Percentiles rank a stretch among this genome's conserved stretches.
These are phyloP conservation scores for Yamadazyma mexicana DNA, from an alignment of 1,139 yeast genomes.

Conservation along the genomic window DNA sequence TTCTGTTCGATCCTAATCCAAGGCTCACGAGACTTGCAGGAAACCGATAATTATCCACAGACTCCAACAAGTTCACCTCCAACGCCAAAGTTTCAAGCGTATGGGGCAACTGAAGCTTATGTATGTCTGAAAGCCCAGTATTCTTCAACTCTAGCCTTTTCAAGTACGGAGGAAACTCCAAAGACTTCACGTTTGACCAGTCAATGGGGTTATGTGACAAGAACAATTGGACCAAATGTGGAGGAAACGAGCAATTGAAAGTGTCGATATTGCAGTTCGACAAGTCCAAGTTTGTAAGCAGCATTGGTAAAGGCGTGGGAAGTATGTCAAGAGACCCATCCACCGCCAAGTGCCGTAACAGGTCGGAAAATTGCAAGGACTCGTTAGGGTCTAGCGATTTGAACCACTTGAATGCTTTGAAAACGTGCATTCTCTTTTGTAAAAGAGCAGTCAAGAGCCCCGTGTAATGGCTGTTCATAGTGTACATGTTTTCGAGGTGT, in stretches of 20 bases:
- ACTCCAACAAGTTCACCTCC: slow-evolving; percentile 23
- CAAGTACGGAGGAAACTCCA: slow-evolving; percentile 17
- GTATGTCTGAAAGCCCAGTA: slow-evolving; percentile 20
- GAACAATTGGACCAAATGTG: slow-evolving; percentile 14
- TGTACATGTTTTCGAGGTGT: slow-evolving; percentile 3
- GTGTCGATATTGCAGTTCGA: neutral
- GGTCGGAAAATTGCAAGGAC: neutral
- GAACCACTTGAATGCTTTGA: neutral
- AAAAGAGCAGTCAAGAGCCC: neutral
- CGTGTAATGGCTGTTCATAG: slow-evolving; percentile 1
- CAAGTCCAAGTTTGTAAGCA: slow-evolving; percentile 4
- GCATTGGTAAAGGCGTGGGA: neutral
- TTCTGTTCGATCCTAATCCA: slow-evolving; percentile 24
- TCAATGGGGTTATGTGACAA: slow-evolving; percentile 26
- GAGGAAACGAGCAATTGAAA: neutral
- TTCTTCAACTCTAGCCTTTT: slow-evolving; percentile 19
- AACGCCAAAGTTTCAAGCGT: slow-evolving; percentile 19
- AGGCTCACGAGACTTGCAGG: slow-evolving; percentile 20
- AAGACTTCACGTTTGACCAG: slow-evolving; percentile 16
- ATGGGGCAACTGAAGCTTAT: slow-evolving; percentile 19
- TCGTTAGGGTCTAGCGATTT: neutral
- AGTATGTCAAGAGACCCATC: neutral
- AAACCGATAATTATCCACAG: slow-evolving; percentile 20
- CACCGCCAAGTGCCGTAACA: neutral
- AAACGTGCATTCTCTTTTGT: neutral